phyloP scores from a whole-genome alignment of 257 asterid genomes.

The Fraxinus anomala region DNA sequence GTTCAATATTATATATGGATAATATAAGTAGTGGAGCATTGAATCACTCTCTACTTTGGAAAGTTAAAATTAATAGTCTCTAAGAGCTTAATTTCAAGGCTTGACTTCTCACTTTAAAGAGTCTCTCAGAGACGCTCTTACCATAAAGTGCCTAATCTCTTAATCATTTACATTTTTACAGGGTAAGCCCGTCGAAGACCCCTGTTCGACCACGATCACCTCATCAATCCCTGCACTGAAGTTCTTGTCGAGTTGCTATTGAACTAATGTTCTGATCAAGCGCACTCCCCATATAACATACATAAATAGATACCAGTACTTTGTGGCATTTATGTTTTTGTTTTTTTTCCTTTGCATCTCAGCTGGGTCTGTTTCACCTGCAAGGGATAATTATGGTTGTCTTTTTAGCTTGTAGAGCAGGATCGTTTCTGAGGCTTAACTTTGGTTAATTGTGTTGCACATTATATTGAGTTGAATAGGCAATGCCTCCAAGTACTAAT shows the following conservation, averaged over 20 bases:
- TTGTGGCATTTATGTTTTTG: neutral
- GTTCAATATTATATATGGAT: too few species aligned
- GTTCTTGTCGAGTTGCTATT: constrained; percentile 25
- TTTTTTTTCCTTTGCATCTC: neutral
- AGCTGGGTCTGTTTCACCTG: neutral
- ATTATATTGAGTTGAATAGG: too few species aligned
- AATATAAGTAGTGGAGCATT: too few species aligned
- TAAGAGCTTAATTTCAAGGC: too few species aligned
- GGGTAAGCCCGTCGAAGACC: constrained; percentile 86
- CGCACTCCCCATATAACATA: too few species aligned
- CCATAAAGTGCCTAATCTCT: neutral
- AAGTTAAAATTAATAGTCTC: too few species aligned
- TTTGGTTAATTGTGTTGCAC: neutral
- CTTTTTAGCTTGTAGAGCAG: neutral
- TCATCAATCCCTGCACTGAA: constrained; percentile 54
- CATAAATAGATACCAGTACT: constrained; percentile 45
- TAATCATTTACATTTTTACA: constrained; percentile 26
- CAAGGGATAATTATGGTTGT: neutral
- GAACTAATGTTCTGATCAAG: constrained; percentile 36
- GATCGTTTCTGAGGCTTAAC: neutral
- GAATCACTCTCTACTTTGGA: too few species aligned
- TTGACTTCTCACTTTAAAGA: too few species aligned
- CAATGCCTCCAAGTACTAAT: too few species aligned
- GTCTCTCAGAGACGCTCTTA: neutral
- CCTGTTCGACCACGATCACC: constrained; percentile 75